Evolutionary conservation across 352 stramenopile species (phyloP).

Genomic region (Blastocystis sp.): DNA sequence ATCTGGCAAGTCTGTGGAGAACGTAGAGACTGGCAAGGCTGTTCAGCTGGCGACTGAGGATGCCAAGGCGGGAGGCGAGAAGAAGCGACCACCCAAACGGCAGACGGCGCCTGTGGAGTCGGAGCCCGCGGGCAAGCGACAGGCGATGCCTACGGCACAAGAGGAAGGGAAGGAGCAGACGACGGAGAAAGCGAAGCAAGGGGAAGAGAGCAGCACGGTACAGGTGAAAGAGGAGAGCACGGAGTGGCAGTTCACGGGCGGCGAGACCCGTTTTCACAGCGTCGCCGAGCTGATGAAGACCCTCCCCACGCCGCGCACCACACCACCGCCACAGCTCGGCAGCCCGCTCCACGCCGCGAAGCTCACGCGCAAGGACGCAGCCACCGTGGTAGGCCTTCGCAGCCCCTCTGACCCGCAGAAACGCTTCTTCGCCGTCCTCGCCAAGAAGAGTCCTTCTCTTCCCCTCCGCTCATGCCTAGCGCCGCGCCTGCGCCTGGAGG

Average conservation of each 20-base stretch:
- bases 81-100: no score
- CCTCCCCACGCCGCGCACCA: no score
- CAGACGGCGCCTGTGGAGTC: no score
- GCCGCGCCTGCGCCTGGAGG: background rate
- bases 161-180: background rate
- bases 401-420: background rate
- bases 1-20: no score
- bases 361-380: background rate
- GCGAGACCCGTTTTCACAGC: background rate
- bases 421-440: slow-evolving; percentile 1
- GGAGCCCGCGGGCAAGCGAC: no score
- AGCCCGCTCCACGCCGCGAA: background rate
- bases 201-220: background rate
- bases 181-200: background rate
- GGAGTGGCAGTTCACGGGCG: background rate
- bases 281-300: background rate
- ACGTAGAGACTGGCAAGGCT: no score
- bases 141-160: background rate
- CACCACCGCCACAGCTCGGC: no score
- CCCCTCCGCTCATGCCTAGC: background rate
- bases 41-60: no score
- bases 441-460: background rate
- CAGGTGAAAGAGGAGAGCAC: background rate
- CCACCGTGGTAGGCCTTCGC: background rate
- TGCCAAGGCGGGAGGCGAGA: no score